These are phyloP conservation scores for Phytophthora citricola DNA, from an alignment of 352 stramenopile genomes.

Conservation along the genomic window DNA sequence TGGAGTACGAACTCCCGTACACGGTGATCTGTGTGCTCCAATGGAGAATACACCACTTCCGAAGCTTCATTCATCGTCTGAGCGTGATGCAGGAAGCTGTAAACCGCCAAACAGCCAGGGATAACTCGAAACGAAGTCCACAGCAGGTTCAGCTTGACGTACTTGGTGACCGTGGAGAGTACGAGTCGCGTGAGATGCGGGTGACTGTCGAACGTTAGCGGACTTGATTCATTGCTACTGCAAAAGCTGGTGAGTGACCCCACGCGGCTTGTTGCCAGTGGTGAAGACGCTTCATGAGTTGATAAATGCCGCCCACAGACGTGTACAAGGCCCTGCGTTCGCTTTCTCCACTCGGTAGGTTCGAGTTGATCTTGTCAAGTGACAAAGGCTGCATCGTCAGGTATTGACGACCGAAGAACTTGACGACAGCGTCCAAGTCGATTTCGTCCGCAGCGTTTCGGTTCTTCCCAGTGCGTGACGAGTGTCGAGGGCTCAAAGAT, in stretches of 20 bases:
- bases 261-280: constrained; percentile 68
- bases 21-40: constrained; percentile 47
- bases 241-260: constrained; percentile 55
- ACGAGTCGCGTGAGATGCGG: constrained; percentile 57
- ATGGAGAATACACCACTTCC: constrained; percentile 31
- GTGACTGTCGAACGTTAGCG: constrained; percentile 62
- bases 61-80: constrained; percentile 6
- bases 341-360: constrained; percentile 9
- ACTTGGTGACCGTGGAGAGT: constrained; percentile 59
- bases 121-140: constrained; percentile 60
- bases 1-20: constrained; percentile 66
- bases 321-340: constrained; percentile 34
- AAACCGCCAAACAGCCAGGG: constrained; percentile 51
- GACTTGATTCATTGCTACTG: constrained; percentile 17
- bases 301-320: constrained; percentile 43
- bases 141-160: constrained; percentile 67
- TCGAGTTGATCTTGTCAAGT: constrained; percentile 31
- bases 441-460: constrained; percentile 22
- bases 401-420: constrained; percentile 60
- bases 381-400: constrained; percentile 37
- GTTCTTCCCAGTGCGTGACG: constrained; percentile 1
- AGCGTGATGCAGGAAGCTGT: constrained; percentile 45
- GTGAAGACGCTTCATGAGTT: constrained; percentile 71
- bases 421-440: constrained; percentile 41
- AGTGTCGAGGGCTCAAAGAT: constrained; percentile 2